These are phyloP conservation scores for Neurospora sp. DNA, from an alignment of 495 filamentous ascomycete species.

Conservation along the genomic window DNA sequence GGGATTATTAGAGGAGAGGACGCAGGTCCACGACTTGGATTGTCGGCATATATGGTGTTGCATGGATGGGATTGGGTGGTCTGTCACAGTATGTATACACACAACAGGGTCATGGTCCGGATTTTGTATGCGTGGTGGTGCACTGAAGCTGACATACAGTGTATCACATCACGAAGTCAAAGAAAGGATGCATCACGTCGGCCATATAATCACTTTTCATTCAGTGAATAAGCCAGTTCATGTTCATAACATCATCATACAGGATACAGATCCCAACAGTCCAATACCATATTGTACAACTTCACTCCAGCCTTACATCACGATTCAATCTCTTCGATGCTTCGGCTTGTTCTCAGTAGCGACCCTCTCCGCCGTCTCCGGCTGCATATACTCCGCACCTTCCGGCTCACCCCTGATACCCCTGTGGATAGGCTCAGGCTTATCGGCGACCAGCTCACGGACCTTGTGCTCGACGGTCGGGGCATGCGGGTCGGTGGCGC, in stretches of 20 bases:
- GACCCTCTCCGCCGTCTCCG: slow-evolving; percentile 36
- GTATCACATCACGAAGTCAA: neutral
- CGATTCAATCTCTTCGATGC: neutral
- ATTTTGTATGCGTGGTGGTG: neutral
- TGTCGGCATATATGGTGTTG: neutral
- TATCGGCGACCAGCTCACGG: slow-evolving; percentile 11
- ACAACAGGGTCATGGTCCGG: neutral
- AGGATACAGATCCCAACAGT: neutral
- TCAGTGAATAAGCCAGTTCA: neutral
- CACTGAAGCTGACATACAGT: neutral
- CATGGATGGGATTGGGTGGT: neutral
- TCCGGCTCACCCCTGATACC: neutral
- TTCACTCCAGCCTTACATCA: neutral
- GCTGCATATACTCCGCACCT: slow-evolving; percentile 26
- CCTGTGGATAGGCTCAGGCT: slow-evolving; percentile 6
- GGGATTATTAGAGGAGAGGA: neutral
- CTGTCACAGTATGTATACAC: neutral
- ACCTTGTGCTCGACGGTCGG: slow-evolving; percentile 25
- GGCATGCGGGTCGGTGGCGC: slow-evolving; percentile 21
- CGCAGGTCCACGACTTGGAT: neutral
- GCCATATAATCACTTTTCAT: neutral
- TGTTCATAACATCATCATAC: neutral
- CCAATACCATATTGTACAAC: neutral
- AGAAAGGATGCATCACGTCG: neutral
- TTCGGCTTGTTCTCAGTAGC: slow-evolving; percentile 25